Evolutionary conservation across 805 yeast species (phyloP).

Genomic region (Lipomyces japonicus): DNA sequence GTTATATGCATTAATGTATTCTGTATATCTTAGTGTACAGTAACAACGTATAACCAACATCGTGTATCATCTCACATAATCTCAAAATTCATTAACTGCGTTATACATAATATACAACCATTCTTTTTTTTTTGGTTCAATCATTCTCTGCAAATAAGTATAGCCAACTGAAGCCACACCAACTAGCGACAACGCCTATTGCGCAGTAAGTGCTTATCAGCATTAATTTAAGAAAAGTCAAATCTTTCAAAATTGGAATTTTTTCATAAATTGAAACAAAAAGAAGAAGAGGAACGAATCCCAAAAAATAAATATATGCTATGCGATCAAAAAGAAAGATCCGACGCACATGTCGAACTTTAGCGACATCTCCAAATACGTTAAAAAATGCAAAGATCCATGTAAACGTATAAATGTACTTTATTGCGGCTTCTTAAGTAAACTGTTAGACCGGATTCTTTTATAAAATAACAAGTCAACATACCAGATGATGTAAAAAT

Average conservation of each 20-base stretch:
- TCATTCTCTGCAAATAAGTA: slow-evolving; percentile 58
- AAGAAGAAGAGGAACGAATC: slow-evolving; percentile 62
- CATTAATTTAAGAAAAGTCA: slow-evolving; percentile 77
- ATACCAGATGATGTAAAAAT: slow-evolving; percentile 59
- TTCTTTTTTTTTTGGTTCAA: too few relatives aligned
- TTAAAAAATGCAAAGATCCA: slow-evolving; percentile 80
- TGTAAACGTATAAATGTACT: slow-evolving; percentile 68
- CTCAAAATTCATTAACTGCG: too few relatives aligned
- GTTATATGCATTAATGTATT: too few relatives aligned
- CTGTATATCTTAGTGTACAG: too few relatives aligned
- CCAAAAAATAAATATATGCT: slow-evolving; percentile 60
- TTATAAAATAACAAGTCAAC: neutral
- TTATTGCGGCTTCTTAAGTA: slow-evolving; percentile 62
- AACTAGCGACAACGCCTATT: slow-evolving; percentile 76
- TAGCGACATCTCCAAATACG: slow-evolving; percentile 55
- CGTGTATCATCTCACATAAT: too few relatives aligned
- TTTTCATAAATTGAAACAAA: slow-evolving; percentile 54
- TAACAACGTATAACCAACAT: too few relatives aligned
- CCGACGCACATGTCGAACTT: slow-evolving; percentile 33
- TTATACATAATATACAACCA: too few relatives aligned
- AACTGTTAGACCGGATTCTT: neutral
- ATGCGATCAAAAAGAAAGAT: slow-evolving; percentile 67
- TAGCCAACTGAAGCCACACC: slow-evolving; percentile 86
- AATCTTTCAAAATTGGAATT: slow-evolving; percentile 46
- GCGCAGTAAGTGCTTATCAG: slow-evolving; percentile 80